Evolutionary conservation across 2,329 filamentous ascomycete genomes (phyloP), one percentile per base, ranked within the genome.

Genomic region (Beauveria sp.): DNA sequence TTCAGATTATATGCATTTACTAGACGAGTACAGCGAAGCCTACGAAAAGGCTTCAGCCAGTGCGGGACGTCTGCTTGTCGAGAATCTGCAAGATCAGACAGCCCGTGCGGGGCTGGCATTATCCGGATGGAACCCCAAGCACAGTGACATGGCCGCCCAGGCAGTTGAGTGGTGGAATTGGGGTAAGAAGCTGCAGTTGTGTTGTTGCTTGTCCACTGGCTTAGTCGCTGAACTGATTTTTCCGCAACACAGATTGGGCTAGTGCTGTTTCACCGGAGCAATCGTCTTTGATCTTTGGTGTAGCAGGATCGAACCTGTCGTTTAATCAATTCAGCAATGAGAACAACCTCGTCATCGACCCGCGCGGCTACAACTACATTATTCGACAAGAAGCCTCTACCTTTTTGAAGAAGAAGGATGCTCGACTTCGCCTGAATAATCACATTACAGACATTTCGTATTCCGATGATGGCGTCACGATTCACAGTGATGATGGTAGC

Each of bases 261-360:
- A 59, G 20, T 50, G 58, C 62, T 5, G 26, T n/a, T 63, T 71
- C 79, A 0, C 86, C 86, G 0, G 84, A 87, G 56, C 73, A 82
- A 53, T 80, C 78, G 22, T 81, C 80, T 0, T 74, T 83, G 28
- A 72, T 83, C 20, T 87, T 82, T 62, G 82, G 82, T 0, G 74
- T 79, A 16, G 78, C 82, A 0, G 80, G 77, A 2, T 78, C 82
- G 50, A 89, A 89, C 67, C 72, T 84, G 9, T 86, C 84, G 0
- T 87, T 85, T 66, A 80, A 85, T 63, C 80, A 86, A 62, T 88
- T 80, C 70, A 80, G 79, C n/a, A 79, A 85, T 18, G 79, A 79
- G n/a, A 87, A 86, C 69, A 84, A 86, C 64, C 81, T 84, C 34
- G 84, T 86, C 46, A 72, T 77, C 38, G 86, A 89, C 63, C 79